Evolutionary conservation across 2,329 filamentous ascomycete species (phyloP), one percentile per base, ranked within the genome.

Genomic region (Thelonectria discophora): DNA sequence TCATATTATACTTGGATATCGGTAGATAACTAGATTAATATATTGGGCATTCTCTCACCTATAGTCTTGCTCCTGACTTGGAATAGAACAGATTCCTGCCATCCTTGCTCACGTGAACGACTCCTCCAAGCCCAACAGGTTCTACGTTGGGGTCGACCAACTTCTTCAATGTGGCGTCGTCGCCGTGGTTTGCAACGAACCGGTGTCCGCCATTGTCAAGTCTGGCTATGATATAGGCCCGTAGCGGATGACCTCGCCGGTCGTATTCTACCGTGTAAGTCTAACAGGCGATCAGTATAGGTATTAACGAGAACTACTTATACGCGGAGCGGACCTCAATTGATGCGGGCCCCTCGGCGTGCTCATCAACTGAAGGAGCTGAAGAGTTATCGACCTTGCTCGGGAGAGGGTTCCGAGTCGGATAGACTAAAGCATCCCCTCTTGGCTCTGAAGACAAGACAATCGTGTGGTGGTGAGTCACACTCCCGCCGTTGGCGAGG

Each of bases 391-490:
- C 37, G 12, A 39, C 37, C 5, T 11, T 2, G 30, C 40, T 13
- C 46, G n/a, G 52, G 65, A 42, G 61, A 50, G 34, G 57, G 42
- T 34, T n/a, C 13, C 17, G 18, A 1, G n/a, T 11, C 5, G 63
- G 51, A 18, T 74, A 73, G 0, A 2, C 7, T 1, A 52, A 53
- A 2, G 34, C 42, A 18, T 68, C 60, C 12, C 43, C 24, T 4
- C 66, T 60, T 1, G 84, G 82, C 10, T 74, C 65, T 0, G 75
- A 80, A 0, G 86, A 88, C 1, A 91, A 74, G 48, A 86, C 82
- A 1, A 90, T 69, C 3, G 82, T 86, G 68, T 90, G 83, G 69
- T 91, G 86, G 69, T 90, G 88, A 0, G 86, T 88, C n/a, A 89
- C 65, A 30, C 86, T 80, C 0, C 88, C 88, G 0, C 88, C 88